Percentiles rank a stretch among this genome's conserved stretches.
Evolutionary conservation across 2,329 filamentous ascomycete genomes (phyloP).

Genomic region (Albophoma yamanashiensis): DNA sequence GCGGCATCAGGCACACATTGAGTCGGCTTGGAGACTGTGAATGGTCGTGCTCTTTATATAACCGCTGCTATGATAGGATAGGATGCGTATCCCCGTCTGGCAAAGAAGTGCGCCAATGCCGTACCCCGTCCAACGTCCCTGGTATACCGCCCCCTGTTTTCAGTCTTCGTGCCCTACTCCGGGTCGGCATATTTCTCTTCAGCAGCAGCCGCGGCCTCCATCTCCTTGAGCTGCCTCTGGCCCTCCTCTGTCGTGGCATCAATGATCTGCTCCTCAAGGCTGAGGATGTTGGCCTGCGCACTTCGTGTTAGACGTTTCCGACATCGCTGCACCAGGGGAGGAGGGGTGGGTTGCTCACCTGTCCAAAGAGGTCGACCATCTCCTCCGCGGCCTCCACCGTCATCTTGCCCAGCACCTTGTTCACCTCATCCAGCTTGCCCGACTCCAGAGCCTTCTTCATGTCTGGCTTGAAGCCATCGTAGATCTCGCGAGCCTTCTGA

Average conservation of each 20-base stretch:
- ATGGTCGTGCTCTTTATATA: background rate
- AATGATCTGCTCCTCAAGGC: constrained; percentile 85
- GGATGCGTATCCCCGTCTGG: background rate
- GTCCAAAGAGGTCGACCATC: constrained; percentile 66
- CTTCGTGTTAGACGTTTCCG: background rate
- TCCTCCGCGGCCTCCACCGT: constrained; percentile 80
- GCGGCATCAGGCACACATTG: background rate
- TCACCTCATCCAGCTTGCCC: constrained; percentile 63
- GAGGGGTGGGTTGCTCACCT: constrained; percentile 32
- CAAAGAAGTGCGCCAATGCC: background rate
- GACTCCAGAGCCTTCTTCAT: constrained; percentile 74
- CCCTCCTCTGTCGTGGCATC: constrained; percentile 89
- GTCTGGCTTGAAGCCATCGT: constrained; percentile 72
- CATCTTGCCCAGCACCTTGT: constrained; percentile 66
- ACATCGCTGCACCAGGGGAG: background rate
- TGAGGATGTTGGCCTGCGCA: constrained; percentile 67
- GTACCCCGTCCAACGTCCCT: no score
- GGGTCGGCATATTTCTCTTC: constrained; percentile 20
- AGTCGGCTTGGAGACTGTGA: background rate
- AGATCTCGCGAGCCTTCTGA: constrained; percentile 60
- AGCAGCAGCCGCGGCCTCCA: constrained; percentile 43
- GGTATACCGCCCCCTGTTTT: background rate
- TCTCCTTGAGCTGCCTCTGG: constrained; percentile 62
- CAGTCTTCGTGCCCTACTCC: constrained; percentile 18
- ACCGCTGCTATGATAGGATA: background rate